Evolutionary conservation across 202 grass and related monocot species (phyloP), one percentile per base, ranked within the genome.

Genomic region (Alloteropsis angusta): DNA sequence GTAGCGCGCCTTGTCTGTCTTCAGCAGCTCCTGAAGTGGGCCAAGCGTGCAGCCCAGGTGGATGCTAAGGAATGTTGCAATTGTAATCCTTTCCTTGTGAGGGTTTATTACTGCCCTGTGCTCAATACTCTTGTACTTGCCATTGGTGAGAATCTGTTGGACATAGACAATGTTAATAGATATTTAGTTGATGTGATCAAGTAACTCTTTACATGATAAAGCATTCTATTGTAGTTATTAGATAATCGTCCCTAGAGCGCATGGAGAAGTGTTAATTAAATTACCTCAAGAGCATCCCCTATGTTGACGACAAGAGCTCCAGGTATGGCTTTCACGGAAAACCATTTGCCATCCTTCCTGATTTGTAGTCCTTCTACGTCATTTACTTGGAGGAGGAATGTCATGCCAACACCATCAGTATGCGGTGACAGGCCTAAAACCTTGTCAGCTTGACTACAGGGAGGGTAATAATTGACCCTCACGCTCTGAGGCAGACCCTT

Each of bases 401-500:
- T 89, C 50, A 89, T 38, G 32, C 78, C 72, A 38, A 18, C 55
- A 66, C 49, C 80, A 64, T 92, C 86, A 0, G 79, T 85, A 53
- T 88, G 90, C 7, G 80, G 76, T 8, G 86, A 87, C 22, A 92
- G 71, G 13, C 90, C 86, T 59, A 92, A 78, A 16, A 89, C 86
- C 26, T 78, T 84, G 26, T 84, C 76, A 0, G 90, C 58, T 49
- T 89, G 71, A n/a, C 23, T 60, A 14, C 86, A 87, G 8, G 83
- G 83, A 15, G 90, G 90, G 25, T 92, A 92, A 77, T 88, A 82
- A 61, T 86, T 89, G 58, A 89, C 81, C 80, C 80, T 84, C 28
- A 88, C 19, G 6, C 67, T 21, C 68, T 92, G 90, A 49, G 71
- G 41, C 6, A 78, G 73, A 25, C 59, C 71, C 56, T 78, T 60